Evolutionary conservation across 495 filamentous ascomycete species (phyloP).

Genomic region (Penicillium coprophilum): DNA sequence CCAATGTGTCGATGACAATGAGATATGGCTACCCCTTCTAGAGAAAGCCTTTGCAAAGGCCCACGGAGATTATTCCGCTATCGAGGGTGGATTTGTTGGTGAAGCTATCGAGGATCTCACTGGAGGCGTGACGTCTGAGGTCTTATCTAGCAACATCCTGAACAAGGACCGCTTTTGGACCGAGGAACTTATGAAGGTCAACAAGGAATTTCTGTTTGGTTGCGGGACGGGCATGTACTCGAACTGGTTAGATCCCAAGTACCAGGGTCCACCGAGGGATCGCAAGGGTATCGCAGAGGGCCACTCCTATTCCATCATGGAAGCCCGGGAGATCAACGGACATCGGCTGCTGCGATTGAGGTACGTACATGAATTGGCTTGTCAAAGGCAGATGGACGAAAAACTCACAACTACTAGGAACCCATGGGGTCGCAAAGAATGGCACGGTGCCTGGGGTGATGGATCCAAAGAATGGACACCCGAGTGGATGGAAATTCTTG

Average conservation of each 20-base stretch:
- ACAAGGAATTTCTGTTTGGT: conserved; percentile 85
- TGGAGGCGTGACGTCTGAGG: conserved; percentile 81
- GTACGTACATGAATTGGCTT: conserved; percentile 20
- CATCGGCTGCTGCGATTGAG: conserved; percentile 71
- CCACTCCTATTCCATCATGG: conserved; percentile 91
- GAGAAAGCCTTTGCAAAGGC: conserved; percentile 98
- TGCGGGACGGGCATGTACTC: conserved; percentile 68
- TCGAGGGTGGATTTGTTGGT: conserved; percentile 81
- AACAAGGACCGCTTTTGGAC: conserved; percentile 89
- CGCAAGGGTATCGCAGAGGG: conserved; percentile 74
- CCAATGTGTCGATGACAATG: conserved; percentile 78
- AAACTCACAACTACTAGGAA: conserved; percentile 52
- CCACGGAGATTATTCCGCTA: conserved; percentile 80
- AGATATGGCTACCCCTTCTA: conserved; percentile 91
- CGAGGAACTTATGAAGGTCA: conserved; percentile 80
- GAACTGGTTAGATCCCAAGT: conserved; percentile 49
- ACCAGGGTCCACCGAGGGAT: conserved; percentile 40
- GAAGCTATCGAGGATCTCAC: conserved; percentile 94
- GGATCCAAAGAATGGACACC: conserved; percentile 91
- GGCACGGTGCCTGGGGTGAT: conserved; percentile 81
- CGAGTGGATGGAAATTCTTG: conserved; percentile 77
- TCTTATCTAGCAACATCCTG: conserved; percentile 78
- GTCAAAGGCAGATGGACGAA: neutral
- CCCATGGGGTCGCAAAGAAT: conserved; percentile 85
- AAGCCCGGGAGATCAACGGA: conserved; percentile 73